Evolutionary conservation across 2,329 filamentous ascomycete genomes (phyloP).

Genomic region (Ilyonectria destructans): DNA sequence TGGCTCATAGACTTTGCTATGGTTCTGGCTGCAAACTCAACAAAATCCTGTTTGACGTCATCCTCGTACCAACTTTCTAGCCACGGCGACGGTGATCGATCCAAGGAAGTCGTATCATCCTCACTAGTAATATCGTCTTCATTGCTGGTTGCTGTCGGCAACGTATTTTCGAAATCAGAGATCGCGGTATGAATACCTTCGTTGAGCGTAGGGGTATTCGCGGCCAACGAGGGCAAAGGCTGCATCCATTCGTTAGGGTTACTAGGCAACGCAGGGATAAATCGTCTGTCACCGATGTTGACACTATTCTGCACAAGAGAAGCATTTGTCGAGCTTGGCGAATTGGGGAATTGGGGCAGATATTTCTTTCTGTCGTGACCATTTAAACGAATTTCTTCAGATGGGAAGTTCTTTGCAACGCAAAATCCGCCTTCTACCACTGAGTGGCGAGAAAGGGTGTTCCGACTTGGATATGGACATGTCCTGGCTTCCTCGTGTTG

Average conservation of each 20-base stretch:
- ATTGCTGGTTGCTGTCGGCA: background rate
- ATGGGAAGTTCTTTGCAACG: background rate
- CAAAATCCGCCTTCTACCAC: background rate
- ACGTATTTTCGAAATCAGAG: background rate
- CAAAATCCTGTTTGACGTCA: background rate
- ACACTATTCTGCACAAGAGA: background rate
- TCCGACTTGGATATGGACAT: background rate
- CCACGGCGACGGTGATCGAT: background rate
- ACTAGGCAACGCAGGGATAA: background rate
- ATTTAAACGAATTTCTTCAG: background rate
- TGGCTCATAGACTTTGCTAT: background rate
- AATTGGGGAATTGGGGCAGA: background rate
- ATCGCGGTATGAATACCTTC: background rate
- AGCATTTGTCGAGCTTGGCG: background rate
- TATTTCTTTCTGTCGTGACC: background rate
- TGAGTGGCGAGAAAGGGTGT: background rate
- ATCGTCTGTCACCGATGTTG: background rate
- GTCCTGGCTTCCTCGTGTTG: background rate
- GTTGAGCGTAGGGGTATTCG: background rate
- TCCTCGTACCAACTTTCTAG: background rate
- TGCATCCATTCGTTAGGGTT: background rate
- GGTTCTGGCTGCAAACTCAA: background rate
- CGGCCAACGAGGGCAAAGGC: background rate
- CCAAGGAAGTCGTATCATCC: background rate
- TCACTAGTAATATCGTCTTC: background rate